Base-by-base conservation (phyloP, 2,329 filamentous ascomycete species). In the Verticillium tricorpus region DNA sequence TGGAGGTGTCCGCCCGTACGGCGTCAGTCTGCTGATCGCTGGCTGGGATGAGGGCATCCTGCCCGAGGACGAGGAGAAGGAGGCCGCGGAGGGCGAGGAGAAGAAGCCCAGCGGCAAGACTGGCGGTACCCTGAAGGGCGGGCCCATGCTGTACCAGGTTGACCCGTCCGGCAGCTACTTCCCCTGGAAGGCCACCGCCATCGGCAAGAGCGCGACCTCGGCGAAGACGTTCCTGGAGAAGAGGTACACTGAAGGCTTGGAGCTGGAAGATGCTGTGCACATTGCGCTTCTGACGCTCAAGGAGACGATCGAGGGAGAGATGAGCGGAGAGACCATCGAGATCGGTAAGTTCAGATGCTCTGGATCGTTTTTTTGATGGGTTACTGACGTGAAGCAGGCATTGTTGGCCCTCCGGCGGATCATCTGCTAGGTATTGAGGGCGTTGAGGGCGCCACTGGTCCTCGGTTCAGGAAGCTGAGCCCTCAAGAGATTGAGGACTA, bases 191-290 rank as follows among this genome's bases (percentile, higher is more conserved):
- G 95, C 95, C 52, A 99, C 95, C 57, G 95, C 95, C 59, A 99
- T 99, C 73, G 95, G 95, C 73, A 99, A 99, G 87, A 96, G 93
- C 74, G 95, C 95, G 60, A 97, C 95, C 50, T 96, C 93, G 72
- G 95, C 95, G 61, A 99, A 99, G 87, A 99, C 95, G 0, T 99
- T 99, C 82, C 79, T 99, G 75, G 95, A 99, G 85, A 99, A 99
- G 89, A 85, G 95, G 78, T 99, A 98, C 80, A 97, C 93, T 5
- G 95, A 99, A 75, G 93, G 93, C 50, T 80, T 99, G 73, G 95
- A 99, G 84, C 82, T 99, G 66, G 95, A 99, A 79, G 95, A 99
- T 78, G 95, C 95, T 11, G 95, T 99, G 69, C 95, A 99, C 78
- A 99, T 99, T 81, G 95, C 95, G 64, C 85, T 99, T 61, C 82